A percentile compares a stretch with the other conserved stretches of the same genome.
phyloP scores from a whole-genome alignment of 73 alveolate genomes.

The Paramecium biaurelia region DNA sequence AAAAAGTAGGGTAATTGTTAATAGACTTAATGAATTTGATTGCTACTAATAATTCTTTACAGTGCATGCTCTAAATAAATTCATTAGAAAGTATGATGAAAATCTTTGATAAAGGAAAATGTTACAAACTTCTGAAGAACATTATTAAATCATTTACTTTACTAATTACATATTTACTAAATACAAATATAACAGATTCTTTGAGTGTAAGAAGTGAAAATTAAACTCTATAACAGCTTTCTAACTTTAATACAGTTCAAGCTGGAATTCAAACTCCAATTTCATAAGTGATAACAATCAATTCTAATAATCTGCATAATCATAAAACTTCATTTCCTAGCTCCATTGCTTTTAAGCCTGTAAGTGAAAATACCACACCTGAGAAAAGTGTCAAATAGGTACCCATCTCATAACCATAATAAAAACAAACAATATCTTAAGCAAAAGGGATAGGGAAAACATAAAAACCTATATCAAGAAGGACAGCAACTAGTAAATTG shows the following conservation, averaged over 20 bases:
- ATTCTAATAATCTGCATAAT: neutral
- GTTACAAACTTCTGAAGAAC: neutral
- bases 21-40: neutral
- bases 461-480: neutral
- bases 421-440: neutral
- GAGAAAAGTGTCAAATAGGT: neutral
- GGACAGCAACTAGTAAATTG: neutral
- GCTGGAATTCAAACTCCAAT: neutral
- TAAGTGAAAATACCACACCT: neutral
- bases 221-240: neutral
- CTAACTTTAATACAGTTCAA: neutral
- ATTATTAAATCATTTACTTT: neutral
- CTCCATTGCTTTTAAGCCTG: neutral
- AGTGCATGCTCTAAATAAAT: neutral
- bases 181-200: neutral
- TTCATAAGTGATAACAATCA: neutral
- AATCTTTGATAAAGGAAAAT: neutral
- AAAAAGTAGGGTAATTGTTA: neutral
- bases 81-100: neutral
- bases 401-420: neutral
- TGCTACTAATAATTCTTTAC: neutral
- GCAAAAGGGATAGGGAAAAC: neutral
- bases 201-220: neutral
- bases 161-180: neutral
- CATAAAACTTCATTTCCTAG: constrained; percentile 11